phyloP scores from a whole-genome alignment of 2,329 filamentous ascomycete species.

The Penicillium sp. region DNA sequence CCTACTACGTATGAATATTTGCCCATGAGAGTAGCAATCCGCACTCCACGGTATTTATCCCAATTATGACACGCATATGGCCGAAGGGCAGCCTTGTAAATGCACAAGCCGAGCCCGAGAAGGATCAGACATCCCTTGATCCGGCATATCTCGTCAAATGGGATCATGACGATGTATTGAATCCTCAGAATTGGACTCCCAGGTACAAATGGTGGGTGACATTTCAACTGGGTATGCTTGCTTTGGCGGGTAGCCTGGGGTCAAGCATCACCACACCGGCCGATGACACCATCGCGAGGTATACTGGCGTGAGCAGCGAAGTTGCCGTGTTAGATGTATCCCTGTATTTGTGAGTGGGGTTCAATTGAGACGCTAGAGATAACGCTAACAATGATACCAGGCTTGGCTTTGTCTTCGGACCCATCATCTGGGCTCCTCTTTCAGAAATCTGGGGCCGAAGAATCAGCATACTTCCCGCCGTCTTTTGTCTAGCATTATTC shows the following conservation, averaged over 20 bases:
- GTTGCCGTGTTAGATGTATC: constrained; percentile 49
- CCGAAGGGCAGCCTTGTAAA: background rate
- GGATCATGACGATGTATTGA: constrained; percentile 23
- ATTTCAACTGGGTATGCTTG: constrained; percentile 51
- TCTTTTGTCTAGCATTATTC: constrained; percentile 47
- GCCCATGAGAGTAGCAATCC: background rate
- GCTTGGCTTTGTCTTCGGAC: constrained; percentile 31
- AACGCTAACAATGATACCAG: constrained; percentile 4
- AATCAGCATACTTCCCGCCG: constrained; percentile 47
- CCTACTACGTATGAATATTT: background rate
- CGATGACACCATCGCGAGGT: constrained; percentile 42
- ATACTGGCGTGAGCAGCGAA: constrained; percentile 47
- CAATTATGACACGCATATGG: background rate
- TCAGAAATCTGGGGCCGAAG: constrained; percentile 50
- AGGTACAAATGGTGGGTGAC: constrained; percentile 51
- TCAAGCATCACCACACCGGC: constrained; percentile 55
- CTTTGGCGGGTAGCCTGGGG: constrained; percentile 51
- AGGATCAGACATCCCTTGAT: background rate
- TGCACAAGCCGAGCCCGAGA: background rate
- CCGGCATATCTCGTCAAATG: constrained; percentile 17
- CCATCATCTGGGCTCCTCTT: constrained; percentile 45
- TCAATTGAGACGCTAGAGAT: background rate
- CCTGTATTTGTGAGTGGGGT: constrained; percentile 37
- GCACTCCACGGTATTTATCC: background rate
- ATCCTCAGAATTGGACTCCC: constrained; percentile 51